A percentile compares a stretch with the other conserved stretches of the same genome.
These are phyloP conservation scores for Pythium dissimile DNA, from an alignment of 352 stramenopile genomes.

Conservation along the genomic window DNA sequence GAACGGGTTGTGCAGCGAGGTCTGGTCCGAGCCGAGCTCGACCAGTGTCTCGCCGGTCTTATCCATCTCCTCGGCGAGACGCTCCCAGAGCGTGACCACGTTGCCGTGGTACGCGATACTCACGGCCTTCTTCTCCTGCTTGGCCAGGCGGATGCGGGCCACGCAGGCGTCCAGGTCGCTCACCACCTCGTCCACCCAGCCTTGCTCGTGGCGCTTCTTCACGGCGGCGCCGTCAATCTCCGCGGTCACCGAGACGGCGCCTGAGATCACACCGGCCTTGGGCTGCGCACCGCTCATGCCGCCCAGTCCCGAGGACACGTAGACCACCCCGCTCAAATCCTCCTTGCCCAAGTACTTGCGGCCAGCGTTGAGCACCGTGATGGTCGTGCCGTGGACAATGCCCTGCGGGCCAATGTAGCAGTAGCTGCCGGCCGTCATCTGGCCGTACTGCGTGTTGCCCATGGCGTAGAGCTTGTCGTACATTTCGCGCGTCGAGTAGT, in stretches of 20 bases:
- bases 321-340: constrained; percentile 72
- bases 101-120: constrained; percentile 86
- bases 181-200: constrained; percentile 84
- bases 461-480: constrained; percentile 89
- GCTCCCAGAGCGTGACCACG: constrained; percentile 85
- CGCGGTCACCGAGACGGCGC: constrained; percentile 82
- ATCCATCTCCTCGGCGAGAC: constrained; percentile 68
- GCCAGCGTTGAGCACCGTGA: constrained; percentile 87
- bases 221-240: constrained; percentile 78
- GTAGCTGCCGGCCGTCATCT: constrained; percentile 90
- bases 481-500: constrained; percentile 83
- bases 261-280: constrained; percentile 82
- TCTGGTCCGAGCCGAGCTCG: constrained; percentile 87
- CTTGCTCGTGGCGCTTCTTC: constrained; percentile 83
- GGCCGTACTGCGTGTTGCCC: constrained; percentile 84
- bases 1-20: constrained; percentile 88
- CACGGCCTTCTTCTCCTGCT: constrained; percentile 58
- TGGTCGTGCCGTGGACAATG: constrained; percentile 89
- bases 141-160: constrained; percentile 50
- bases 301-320: constrained; percentile 82
- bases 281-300: constrained; percentile 87
- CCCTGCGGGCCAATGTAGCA: constrained; percentile 90
- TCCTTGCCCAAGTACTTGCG: constrained; percentile 83
- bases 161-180: constrained; percentile 66
- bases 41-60: constrained; percentile 70